Evolutionary conservation across 2,329 filamentous ascomycete species (phyloP).

Genomic region (Ceratocystis ficicola): DNA sequence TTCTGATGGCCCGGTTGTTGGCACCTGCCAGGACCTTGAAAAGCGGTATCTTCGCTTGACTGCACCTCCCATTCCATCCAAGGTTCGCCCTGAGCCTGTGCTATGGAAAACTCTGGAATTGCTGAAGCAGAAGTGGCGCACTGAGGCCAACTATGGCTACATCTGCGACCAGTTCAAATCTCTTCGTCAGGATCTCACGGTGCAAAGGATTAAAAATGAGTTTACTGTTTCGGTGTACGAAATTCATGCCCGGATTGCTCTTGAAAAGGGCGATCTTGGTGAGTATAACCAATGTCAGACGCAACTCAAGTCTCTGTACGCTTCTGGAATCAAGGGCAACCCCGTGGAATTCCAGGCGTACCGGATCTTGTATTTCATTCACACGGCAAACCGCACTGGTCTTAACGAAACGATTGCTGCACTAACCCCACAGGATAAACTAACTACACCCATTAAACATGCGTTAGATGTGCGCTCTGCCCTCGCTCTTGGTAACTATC

Average conservation of each 20-base stretch:
- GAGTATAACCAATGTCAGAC: conserved; percentile 99
- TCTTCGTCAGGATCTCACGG: conserved; percentile 91
- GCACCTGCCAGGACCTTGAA: conserved; percentile 71
- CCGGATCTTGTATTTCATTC: conserved; percentile 98
- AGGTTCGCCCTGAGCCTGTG: conserved; percentile 71
- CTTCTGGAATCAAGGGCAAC: conserved; percentile 74
- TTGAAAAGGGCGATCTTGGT: conserved; percentile 98
- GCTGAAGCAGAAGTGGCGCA: conserved; percentile 87
- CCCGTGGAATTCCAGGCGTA: conserved; percentile 96
- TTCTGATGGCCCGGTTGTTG: conserved; percentile 62
- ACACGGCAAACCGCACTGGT: conserved; percentile 94
- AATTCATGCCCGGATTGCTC: conserved; percentile 89
- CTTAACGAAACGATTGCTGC: conserved; percentile 97
- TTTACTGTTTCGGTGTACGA: conserved; percentile 97
- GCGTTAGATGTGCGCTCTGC: conserved; percentile 84
- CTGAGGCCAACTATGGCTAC: conserved; percentile 88
- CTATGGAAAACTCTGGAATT: conserved; percentile 75
- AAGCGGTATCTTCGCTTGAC: conserved; percentile 94
- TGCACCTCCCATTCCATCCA: conserved; percentile 73
- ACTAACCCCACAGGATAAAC: conserved; percentile 96
- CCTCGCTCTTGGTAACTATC: conserved; percentile 86
- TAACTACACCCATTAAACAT: conserved; percentile 72
- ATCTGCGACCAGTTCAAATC: conserved; percentile 99
- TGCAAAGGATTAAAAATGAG: conserved; percentile 91
- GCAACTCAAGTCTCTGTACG: conserved; percentile 84